Conservation (phyloP, 441 rosid species). For the Pelargonium citronellum region DNA sequence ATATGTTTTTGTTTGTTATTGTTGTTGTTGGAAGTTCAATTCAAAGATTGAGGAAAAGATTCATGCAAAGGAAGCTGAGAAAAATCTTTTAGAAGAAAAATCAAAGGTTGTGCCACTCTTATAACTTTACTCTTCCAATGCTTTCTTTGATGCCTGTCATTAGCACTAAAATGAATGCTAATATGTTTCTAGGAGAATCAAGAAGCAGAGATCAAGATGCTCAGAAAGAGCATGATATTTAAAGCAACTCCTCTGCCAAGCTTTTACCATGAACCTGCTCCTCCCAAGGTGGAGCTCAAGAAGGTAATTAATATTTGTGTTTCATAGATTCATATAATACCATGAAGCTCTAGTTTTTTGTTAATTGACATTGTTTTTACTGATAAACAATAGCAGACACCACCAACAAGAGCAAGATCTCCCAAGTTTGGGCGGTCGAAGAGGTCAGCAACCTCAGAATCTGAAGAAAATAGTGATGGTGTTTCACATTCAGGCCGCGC, state of each 20-base stretch:
- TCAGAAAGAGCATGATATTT: slow-evolving; percentile 29
- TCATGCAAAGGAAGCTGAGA: slow-evolving; percentile 80
- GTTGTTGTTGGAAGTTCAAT: slow-evolving; percentile 47
- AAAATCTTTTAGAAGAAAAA: slow-evolving; percentile 36
- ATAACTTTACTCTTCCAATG: background rate
- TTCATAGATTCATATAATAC: background rate
- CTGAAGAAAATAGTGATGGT: slow-evolving; percentile 11
- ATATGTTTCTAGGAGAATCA: slow-evolving; percentile 23
- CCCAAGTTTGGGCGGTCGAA: slow-evolving; percentile 15
- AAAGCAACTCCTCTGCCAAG: slow-evolving; percentile 36
- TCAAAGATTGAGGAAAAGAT: slow-evolving; percentile 91
- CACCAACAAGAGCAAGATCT: slow-evolving; percentile 20
- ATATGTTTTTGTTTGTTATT: background rate
- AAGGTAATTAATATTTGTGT: slow-evolving; percentile 19
- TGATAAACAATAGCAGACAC: background rate
- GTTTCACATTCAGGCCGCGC: slow-evolving; percentile 10
- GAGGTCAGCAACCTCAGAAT: slow-evolving; percentile 13
- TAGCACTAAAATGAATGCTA: background rate
- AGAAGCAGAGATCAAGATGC: slow-evolving; percentile 28
- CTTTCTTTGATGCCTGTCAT: background rate
- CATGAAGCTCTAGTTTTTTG: background rate
- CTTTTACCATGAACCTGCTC: slow-evolving; percentile 31
- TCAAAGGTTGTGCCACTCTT: slow-evolving; percentile 21
- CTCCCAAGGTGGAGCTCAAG: slow-evolving; percentile 32
- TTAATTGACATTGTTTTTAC: background rate